Evolutionary conservation across 176 grass and related monocot genomes (phyloP), one percentile per base, ranked within the genome.

Genomic region (Panicum miliaceum): DNA sequence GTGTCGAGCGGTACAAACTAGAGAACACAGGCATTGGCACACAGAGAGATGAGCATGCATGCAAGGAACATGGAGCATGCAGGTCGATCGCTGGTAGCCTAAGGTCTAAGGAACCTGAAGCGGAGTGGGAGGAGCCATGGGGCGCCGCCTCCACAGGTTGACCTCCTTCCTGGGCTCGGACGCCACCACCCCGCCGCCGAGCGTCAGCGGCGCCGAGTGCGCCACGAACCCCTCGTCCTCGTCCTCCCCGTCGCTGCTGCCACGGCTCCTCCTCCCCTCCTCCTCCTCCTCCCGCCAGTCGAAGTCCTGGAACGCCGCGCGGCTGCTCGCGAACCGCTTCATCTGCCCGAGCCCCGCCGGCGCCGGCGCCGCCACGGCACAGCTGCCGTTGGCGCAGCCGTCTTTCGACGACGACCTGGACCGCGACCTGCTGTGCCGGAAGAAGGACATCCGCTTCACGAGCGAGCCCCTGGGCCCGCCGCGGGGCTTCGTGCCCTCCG

Each of bases 71-170:
- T 32, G 75, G 11, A 37, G 42, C 7, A 50, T 32, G 64, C 74
- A 32, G 35, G 37, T 63, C 34, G 47, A 16, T 26, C 0, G 48
- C 22, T 0, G 47, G 2, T 42, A 32, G 26, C 22, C 64, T 81
- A 93, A 32, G 29, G 29, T 42, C 9, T 46, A 47, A 15, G 73
- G 61, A 12, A 95, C 47, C 5, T 68, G 71, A 16, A 96, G 93
- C 72, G 88, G 90, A 45, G 52, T 42, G 38, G 89, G 89, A 12
- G 88, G 76, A 48, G 77, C 73, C 57, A 94, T 83, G 68, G 88
- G 91, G 38, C 97, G 94, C 8, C 97, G 94, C 86, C 88, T 90
- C 97, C 97, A 99, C 76, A 99, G 72, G 84, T 92, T 89, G 22
- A 94, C 91, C 91, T 99, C 97, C 91, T 99, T 99, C 91, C 81